Evolutionary conservation across 1,284 basidiomycete species (phyloP).

Genomic region (Heterobasidion annosum): DNA sequence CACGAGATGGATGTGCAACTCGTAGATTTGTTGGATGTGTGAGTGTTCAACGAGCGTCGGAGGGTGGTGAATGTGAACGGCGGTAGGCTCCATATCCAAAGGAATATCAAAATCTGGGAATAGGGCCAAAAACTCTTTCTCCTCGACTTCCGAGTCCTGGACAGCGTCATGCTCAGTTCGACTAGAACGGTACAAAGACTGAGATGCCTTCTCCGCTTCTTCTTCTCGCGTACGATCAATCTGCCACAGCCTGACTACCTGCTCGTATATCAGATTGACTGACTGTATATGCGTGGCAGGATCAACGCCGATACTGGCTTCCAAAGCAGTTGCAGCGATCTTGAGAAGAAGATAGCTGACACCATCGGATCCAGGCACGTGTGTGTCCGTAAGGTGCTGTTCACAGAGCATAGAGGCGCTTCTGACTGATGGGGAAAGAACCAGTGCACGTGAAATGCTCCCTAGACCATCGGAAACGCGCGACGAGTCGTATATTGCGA

Average conservation of each 20-base stretch:
- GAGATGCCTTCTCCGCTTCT: constrained; percentile 54
- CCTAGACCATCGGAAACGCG: constrained; percentile 16
- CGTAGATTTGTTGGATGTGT: constrained; percentile 21
- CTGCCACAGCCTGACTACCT: constrained; percentile 74
- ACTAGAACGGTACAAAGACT: constrained; percentile 75
- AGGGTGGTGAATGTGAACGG: background rate
- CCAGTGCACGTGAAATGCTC: constrained; percentile 25
- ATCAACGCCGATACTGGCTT: constrained; percentile 28
- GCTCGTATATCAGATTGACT: constrained; percentile 57
- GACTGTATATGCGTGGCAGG: constrained; percentile 18
- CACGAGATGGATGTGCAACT: constrained; percentile 29
- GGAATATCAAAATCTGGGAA: constrained; percentile 81
- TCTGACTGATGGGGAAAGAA: constrained; percentile 45
- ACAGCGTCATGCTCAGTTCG: constrained; percentile 49
- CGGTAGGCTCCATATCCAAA: constrained; percentile 17
- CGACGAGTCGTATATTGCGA: constrained; percentile 24
- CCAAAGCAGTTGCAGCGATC: constrained; percentile 40
- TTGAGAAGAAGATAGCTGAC: constrained; percentile 36
- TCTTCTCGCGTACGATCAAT: constrained; percentile 69
- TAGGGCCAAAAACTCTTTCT: constrained; percentile 71
- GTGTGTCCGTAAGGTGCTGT: background rate
- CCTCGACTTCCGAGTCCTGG: constrained; percentile 71
- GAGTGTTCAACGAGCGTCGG: constrained; percentile 5
- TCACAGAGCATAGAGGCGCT: constrained; percentile 28
- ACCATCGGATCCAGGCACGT: constrained; percentile 4